Percentiles rank a stretch among this genome's conserved stretches.
Evolutionary conservation across 225 moss, liverwort and hornwort species (phyloP).

Genomic region (Climacium dendroides): DNA sequence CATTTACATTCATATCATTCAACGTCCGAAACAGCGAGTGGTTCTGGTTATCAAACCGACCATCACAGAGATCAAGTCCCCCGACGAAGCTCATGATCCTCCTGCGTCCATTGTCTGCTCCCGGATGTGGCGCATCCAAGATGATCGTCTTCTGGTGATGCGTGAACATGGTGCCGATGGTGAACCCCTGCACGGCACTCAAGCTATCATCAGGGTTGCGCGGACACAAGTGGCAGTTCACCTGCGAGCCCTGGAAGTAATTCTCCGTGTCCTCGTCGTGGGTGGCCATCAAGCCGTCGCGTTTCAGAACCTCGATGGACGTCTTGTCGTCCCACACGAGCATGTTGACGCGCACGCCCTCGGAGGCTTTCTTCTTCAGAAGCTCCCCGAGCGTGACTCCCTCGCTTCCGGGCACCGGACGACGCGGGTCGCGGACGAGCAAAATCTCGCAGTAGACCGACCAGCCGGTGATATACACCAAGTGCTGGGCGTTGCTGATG

Average conservation of each 20-base stretch:
- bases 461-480: slow-evolving; percentile 70
- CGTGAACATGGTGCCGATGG: slow-evolving; percentile 73
- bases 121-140: slow-evolving; percentile 54
- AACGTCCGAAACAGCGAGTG: slow-evolving; percentile 56
- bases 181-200: slow-evolving; percentile 43
- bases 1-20: slow-evolving; percentile 26
- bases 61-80: slow-evolving; percentile 71
- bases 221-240: slow-evolving; percentile 44
- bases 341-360: slow-evolving; percentile 69
- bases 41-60: slow-evolving; percentile 63
- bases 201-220: slow-evolving; percentile 59
- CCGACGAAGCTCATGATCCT: slow-evolving; percentile 66
- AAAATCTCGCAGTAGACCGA: slow-evolving; percentile 75
- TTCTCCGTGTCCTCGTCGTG: slow-evolving; percentile 66
- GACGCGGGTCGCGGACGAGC: slow-evolving; percentile 48
- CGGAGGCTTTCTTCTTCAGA: slow-evolving; percentile 52
- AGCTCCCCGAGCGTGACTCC: slow-evolving; percentile 60
- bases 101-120: slow-evolving; percentile 21
- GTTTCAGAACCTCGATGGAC: slow-evolving; percentile 31
- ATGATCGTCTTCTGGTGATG: slow-evolving; percentile 77
- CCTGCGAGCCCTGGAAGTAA: slow-evolving; percentile 22
- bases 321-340: slow-evolving; percentile 86
- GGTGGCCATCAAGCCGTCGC: slow-evolving; percentile 73
- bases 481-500: slow-evolving; percentile 28
- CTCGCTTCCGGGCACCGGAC: slow-evolving; percentile 51